Conservation (phyloP, 139 green algal species). For the Medakamo hakoo region DNA sequence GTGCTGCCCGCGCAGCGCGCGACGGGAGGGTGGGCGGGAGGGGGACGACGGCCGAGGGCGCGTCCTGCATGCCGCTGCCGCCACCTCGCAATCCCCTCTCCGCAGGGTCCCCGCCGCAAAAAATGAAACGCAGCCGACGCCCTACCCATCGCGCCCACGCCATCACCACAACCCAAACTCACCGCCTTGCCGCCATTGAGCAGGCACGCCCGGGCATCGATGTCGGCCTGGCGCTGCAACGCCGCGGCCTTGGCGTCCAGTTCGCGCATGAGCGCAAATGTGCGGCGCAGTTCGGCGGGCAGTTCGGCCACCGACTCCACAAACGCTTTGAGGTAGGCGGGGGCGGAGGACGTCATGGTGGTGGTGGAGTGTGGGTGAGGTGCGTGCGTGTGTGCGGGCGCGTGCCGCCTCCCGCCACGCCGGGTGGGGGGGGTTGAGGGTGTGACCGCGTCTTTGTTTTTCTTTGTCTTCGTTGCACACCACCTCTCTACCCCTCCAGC, state of each 20-base stretch:
- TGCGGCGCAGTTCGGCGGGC: conserved; percentile 34
- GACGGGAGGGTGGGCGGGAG: neutral
- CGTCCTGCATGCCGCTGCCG: conserved; percentile 1
- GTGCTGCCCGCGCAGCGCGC: too few species aligned
- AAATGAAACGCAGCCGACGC: too few species aligned
- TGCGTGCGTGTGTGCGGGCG: neutral
- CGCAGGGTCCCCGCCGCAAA: neutral
- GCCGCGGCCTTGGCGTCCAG: conserved; percentile 28
- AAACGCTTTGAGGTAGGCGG: neutral
- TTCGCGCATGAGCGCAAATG: conserved; percentile 43
- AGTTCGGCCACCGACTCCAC: conserved; percentile 21
- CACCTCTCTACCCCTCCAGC: neutral
- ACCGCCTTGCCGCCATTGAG: conserved; percentile 5
- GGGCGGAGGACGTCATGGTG: neutral
- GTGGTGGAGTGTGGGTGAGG: neutral
- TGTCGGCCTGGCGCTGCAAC: conserved; percentile 31
- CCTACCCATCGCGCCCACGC: neutral
- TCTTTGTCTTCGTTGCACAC: neutral
- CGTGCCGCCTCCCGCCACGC: neutral
- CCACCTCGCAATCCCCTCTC: too few species aligned
- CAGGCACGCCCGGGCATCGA: conserved; percentile 12
- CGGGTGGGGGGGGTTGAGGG: neutral
- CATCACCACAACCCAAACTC: neutral
- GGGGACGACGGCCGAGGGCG: neutral
- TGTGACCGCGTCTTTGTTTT: neutral